Evolutionary conservation across 768 basidiomycete genomes (phyloP).

Genomic region (Tylopilus felleus): DNA sequence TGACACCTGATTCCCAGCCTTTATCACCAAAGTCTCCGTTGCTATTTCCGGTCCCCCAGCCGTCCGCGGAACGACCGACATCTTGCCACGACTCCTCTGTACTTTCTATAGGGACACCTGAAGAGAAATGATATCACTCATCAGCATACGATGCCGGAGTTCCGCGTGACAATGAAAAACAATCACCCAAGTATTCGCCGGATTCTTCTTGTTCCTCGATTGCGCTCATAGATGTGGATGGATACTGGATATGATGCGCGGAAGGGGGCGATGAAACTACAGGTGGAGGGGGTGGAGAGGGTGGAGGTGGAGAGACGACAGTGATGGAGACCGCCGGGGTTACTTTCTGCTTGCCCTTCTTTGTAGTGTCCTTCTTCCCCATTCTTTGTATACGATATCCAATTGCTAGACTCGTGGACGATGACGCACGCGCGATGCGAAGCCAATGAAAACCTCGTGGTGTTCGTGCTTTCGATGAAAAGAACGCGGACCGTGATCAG

Average conservation of each 20-base stretch:
- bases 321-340: conserved; percentile 3
- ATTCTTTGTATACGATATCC: conserved; percentile 19
- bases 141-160: conserved; percentile 9
- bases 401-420: conserved; percentile 19
- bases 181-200: conserved; percentile 19
- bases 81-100: conserved; percentile 28
- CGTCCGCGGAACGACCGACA: conserved; percentile 21
- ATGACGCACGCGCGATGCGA: conserved; percentile 29
- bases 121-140: background rate
- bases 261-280: conserved; percentile 21
- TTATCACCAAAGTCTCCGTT: conserved; percentile 12
- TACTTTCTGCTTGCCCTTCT: conserved; percentile 35
- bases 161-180: conserved; percentile 3
- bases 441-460: conserved; percentile 32
- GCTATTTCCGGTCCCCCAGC: conserved; percentile 30
- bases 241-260: conserved; percentile 25
- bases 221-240: conserved; percentile 16
- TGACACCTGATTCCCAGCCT: conserved; percentile 21
- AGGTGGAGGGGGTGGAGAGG: conserved; percentile 9
- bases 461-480: conserved; percentile 9
- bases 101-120: conserved; percentile 18
- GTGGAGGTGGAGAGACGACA: conserved; percentile 11
- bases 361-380: conserved; percentile 28
- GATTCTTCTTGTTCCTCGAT: conserved; percentile 28
- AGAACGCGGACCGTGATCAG: conserved; percentile 6